phyloP scores from a whole-genome alignment of 768 basidiomycete species.

The Termitomyces heimii region DNA sequence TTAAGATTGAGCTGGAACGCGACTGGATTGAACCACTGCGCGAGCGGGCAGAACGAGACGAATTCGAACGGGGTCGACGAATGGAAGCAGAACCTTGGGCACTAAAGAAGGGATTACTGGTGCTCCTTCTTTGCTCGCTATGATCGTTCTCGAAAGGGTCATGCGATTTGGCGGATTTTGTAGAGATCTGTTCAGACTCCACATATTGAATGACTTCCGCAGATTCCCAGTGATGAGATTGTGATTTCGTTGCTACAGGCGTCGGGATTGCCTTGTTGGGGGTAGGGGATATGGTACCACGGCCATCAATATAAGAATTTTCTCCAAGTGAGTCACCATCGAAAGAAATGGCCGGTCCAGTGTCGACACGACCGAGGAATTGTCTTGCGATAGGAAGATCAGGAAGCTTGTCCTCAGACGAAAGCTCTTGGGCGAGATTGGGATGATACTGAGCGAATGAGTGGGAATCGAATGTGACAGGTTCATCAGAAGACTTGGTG shows the following conservation, averaged over 20 bases:
- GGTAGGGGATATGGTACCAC: conserved; percentile 46
- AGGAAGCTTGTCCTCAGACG: conserved; percentile 23
- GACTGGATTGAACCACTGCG: conserved; percentile 26
- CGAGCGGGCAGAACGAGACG: conserved; percentile 30
- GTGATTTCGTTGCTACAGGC: conserved; percentile 45
- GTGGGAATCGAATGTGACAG: conserved; percentile 31
- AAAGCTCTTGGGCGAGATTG: conserved; percentile 46
- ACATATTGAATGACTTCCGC: conserved; percentile 52
- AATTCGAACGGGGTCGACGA: conserved; percentile 31
- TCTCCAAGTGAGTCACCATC: conserved; percentile 44
- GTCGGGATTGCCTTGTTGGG: conserved; percentile 53
- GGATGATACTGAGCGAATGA: conserved; percentile 59
- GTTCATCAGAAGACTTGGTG: conserved; percentile 36
- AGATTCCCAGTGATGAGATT: conserved; percentile 61
- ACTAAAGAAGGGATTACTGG: conserved; percentile 37
- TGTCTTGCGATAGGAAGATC: conserved; percentile 33
- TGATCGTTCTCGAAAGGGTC: conserved; percentile 20
- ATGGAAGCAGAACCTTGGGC: conserved; percentile 15
- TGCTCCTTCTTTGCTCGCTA: conserved; percentile 29
- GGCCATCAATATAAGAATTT: conserved; percentile 35
- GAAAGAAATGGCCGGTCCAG: conserved; percentile 43
- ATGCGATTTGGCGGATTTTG: conserved; percentile 10
- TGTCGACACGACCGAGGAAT: conserved; percentile 38
- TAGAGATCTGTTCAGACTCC: conserved; percentile 24
- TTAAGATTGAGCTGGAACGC: conserved; percentile 35